These are phyloP conservation scores for Wickerhamomyces chambardii DNA, from an alignment of 805 yeast genomes.

Conservation along the genomic window DNA sequence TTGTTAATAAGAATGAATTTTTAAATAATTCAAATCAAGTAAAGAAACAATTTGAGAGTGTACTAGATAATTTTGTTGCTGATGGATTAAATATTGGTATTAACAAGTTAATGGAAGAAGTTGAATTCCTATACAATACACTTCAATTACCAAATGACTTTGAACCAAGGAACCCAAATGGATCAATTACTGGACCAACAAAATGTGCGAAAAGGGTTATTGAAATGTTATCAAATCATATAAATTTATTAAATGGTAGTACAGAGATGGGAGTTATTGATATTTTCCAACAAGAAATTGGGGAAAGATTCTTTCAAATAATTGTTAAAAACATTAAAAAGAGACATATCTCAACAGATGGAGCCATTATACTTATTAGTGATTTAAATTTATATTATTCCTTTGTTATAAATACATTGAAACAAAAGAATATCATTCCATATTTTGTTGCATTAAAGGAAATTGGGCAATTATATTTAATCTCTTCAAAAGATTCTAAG, in stretches of 20 bases:
- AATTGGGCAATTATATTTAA: constrained; percentile 76
- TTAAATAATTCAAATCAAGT: constrained; percentile 68
- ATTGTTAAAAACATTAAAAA: constrained; percentile 71
- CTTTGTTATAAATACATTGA: constrained; percentile 51
- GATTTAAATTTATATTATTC: constrained; percentile 76
- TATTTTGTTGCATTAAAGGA: constrained; percentile 74
- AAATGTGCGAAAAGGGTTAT: constrained; percentile 59
- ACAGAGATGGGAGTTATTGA: constrained; percentile 86
- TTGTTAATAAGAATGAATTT: no score
- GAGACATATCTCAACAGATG: constrained; percentile 65
- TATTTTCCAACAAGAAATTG: constrained; percentile 90
- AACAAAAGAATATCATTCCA: constrained; percentile 62
- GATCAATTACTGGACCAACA: constrained; percentile 37
- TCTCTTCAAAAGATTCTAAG: constrained; percentile 66
- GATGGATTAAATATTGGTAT: constrained; percentile 91
- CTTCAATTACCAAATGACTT: constrained; percentile 55
- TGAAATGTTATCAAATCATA: constrained; percentile 57
- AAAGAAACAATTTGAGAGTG: constrained; percentile 73
- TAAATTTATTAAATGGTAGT: constrained; percentile 64
- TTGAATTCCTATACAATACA: constrained; percentile 50
- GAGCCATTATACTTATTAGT: constrained; percentile 74
- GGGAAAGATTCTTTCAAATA: constrained; percentile 71
- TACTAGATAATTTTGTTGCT: constrained; percentile 84
- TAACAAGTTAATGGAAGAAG: constrained; percentile 77
- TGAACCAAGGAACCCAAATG: constrained; percentile 31